A percentile compares a stretch with the other conserved stretches of the same genome.
phyloP scores from a whole-genome alignment of 257 asterid species.

The Solanum pimpinellifolium region DNA sequence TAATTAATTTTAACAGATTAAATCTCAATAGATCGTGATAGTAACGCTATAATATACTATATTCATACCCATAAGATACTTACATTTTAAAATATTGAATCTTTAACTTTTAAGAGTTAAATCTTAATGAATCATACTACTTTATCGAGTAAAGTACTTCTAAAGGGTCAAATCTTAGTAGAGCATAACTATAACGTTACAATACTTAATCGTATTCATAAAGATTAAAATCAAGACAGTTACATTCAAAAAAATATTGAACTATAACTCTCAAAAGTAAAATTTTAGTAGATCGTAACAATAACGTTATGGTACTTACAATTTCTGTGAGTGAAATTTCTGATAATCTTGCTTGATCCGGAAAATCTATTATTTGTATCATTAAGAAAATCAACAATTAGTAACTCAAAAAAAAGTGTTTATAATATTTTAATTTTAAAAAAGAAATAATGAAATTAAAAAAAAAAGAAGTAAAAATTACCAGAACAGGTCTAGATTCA shows the following conservation, averaged over 20 bases:
- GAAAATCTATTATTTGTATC: constrained; percentile 41
- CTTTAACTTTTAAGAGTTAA: background rate
- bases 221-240: background rate
- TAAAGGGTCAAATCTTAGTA: background rate
- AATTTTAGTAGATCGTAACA: background rate
- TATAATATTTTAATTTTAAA: background rate
- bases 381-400: background rate
- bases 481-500: constrained; percentile 82
- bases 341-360: constrained; percentile 92
- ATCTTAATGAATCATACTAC: background rate
- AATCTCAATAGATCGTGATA: background rate
- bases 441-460: background rate
- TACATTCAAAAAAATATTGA: background rate
- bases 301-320: constrained; percentile 32
- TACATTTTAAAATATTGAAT: background rate
- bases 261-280: background rate
- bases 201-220: background rate
- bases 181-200: background rate
- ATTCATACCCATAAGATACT: background rate
- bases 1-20: background rate
- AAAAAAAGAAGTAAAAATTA: constrained; percentile 4
- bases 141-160: constrained; percentile 12
- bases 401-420: background rate
- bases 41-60: background rate
- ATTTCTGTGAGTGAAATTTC: constrained; percentile 68